Evolutionary conservation across 108 stramenopile species (phyloP), one percentile per base, ranked within the genome.

Genomic region (Cylindrotheca closterium): DNA sequence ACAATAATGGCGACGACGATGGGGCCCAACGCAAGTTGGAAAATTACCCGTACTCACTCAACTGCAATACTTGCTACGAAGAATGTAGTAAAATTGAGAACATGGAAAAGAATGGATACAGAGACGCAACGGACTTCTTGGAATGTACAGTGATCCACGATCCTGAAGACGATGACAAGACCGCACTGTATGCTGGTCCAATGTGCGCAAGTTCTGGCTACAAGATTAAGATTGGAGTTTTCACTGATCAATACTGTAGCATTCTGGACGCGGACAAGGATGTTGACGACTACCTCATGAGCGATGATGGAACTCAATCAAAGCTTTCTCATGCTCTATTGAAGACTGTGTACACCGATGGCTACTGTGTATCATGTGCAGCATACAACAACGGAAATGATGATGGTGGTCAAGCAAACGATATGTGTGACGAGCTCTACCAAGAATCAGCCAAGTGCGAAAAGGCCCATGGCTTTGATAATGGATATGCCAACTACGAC

Each of bases 1-100:
- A 82, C 18, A 64, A 60, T 4, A 21, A 55, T 2, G 61, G 77
- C 2, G 52, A 67, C 17, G 53, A 65, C 30, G 63, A 63, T 22
- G 55, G 30, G 10, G 49, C 29, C n/a, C 47, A 72, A 52, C 82
- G 77, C 33, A 66, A 74, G 47, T 65, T 75, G 4, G 22, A 77
- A 37, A 57, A 78, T 25, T 53, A 61, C 60, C 37, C 7, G 37
- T 33, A 47, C 23, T 66, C 47, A 10, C 68, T 83, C 37, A 83
- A 91, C 71, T 89, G 87, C 65, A 28, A 69, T 67, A 72, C 82
- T 21, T 94, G 92, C 49, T 74, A 80, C 63, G 73, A 71, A 24
- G 88, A 89, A 51, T 94, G 92, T 65, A 66, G 85, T 67, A 94
- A 94, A 85, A 94, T 94, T 60, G 86, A 87, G 60, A 94, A 94